phyloP scores from a whole-genome alignment of 805 yeast species.

The Kodamaea hsintzibuensis region DNA sequence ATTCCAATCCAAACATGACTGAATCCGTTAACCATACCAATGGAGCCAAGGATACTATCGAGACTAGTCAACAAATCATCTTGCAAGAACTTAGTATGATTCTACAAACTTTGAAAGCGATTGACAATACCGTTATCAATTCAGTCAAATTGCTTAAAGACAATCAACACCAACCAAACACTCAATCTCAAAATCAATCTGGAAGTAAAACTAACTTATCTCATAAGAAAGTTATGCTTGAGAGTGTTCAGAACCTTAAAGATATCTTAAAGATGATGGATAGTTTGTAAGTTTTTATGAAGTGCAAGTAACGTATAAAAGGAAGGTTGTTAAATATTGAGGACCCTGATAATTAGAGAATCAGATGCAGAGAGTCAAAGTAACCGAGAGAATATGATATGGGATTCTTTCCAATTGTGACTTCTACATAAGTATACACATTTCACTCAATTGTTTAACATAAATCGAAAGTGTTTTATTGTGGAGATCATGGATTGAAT shows the following conservation, averaged over 20 bases:
- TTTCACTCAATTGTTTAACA: no score
- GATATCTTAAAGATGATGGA: slow-evolving; percentile 11
- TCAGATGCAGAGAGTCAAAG: no score
- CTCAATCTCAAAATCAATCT: not conserved
- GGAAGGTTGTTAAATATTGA: no score
- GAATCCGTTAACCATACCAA: not conserved
- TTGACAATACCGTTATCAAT: slow-evolving; percentile 27
- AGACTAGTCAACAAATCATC: slow-evolving; percentile 9
- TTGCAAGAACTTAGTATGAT: slow-evolving; percentile 37
- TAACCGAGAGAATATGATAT: no score
- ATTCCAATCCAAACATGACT: not conserved
- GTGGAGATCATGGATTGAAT: not conserved
- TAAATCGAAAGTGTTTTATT: no score
- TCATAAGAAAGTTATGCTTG: slow-evolving; percentile 19
- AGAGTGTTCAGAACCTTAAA: slow-evolving; percentile 18
- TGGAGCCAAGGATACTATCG: not conserved
- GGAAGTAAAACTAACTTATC: not conserved
- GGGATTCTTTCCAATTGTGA: not conserved
- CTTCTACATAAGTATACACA: not conserved
- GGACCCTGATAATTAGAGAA: no score
- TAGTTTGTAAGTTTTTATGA: not conserved
- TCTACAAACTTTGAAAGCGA: slow-evolving; percentile 30
- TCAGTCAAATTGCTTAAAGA: slow-evolving; percentile 25
- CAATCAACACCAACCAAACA: not conserved
- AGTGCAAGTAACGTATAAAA: no score